Conservation (phyloP, 2,329 filamentous ascomycete genomes). For the Pseudopithomyces maydicus region DNA sequence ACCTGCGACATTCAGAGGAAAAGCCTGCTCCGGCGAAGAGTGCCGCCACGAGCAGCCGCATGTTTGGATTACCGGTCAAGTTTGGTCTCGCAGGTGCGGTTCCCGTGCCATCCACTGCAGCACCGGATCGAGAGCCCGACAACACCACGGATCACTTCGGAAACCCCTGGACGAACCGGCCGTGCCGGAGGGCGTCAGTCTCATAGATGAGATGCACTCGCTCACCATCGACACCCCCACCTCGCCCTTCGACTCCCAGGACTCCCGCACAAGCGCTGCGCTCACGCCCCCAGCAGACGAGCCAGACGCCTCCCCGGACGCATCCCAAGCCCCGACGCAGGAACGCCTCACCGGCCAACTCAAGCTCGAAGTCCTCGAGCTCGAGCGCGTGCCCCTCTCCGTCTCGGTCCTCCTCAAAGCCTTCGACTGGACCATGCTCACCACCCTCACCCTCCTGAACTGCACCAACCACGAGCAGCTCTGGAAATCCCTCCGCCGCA, state of each 20-base stretch:
- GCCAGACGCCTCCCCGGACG: not conserved
- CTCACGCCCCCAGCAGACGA: slow-evolving; percentile 5
- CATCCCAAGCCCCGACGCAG: slow-evolving; percentile 1
- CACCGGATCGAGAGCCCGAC: slow-evolving; percentile 37
- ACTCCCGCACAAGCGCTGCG: slow-evolving; percentile 4
- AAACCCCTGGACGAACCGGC: slow-evolving; percentile 28
- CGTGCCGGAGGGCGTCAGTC: slow-evolving; percentile 31
- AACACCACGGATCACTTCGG: slow-evolving; percentile 33
- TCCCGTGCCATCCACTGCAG: slow-evolving; percentile 23
- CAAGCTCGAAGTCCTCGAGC: slow-evolving; percentile 71
- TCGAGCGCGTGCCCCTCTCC: slow-evolving; percentile 77
- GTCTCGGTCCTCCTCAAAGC: slow-evolving; percentile 71
- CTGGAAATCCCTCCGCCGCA: slow-evolving; percentile 73
- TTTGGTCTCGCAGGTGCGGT: slow-evolving; percentile 16
- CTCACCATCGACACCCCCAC: slow-evolving; percentile 15
- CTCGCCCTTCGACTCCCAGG: slow-evolving; percentile 1
- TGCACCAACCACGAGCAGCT: slow-evolving; percentile 75
- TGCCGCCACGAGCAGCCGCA: slow-evolving; percentile 19
- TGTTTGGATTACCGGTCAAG: slow-evolving; percentile 26
- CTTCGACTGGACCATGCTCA: slow-evolving; percentile 76
- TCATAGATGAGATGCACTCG: slow-evolving; percentile 24
- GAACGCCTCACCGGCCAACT: slow-evolving; percentile 61
- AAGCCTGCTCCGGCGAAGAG: slow-evolving; percentile 11
- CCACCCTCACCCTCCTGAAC: slow-evolving; percentile 73
- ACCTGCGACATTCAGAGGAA: slow-evolving; percentile 52